Percentiles rank a stretch among this genome's conserved stretches.
Conservation (phyloP, 163 green algal genomes). For the Scenedesmus sp. region DNA sequence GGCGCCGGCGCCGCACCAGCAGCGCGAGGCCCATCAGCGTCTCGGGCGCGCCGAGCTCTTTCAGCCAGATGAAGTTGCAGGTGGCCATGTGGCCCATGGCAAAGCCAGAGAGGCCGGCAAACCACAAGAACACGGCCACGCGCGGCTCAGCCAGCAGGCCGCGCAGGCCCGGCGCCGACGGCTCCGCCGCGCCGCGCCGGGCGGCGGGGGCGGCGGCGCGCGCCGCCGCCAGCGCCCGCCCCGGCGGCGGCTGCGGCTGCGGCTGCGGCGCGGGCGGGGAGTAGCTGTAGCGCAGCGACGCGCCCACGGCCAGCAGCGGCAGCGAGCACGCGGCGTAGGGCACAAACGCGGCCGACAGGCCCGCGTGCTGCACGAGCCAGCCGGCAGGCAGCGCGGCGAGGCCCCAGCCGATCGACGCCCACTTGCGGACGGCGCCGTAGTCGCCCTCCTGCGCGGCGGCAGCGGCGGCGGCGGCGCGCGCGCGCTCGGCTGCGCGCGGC, state of each 20-base stretch:
- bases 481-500: background rate
- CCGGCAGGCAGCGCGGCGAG: slow-evolving; percentile 48
- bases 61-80: slow-evolving; percentile 41
- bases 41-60: slow-evolving; percentile 29
- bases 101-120: slow-evolving; percentile 19
- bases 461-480: background rate
- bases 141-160: slow-evolving; percentile 27
- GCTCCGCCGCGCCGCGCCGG: too few species aligned
- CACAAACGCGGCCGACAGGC: slow-evolving; percentile 46
- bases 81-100: slow-evolving; percentile 22
- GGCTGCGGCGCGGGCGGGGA: background rate
- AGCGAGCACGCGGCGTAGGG: slow-evolving; percentile 40
- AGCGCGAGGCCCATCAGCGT: slow-evolving; percentile 36
- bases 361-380: slow-evolving; percentile 44
- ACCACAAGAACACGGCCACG: slow-evolving; percentile 30
- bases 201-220: too few species aligned
- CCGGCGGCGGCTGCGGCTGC: slow-evolving; percentile 1
- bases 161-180: background rate
- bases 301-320: slow-evolving; percentile 33
- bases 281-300: slow-evolving; percentile 54
- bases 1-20: too few species aligned
- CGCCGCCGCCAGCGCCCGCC: too few species aligned
- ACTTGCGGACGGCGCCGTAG: slow-evolving; percentile 58
- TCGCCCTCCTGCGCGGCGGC: slow-evolving; percentile 46
- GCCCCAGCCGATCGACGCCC: slow-evolving; percentile 54